Evolutionary conservation across 805 yeast genomes (phyloP), one percentile per base, ranked within the genome.

Genomic region (Candida lessepsii): DNA sequence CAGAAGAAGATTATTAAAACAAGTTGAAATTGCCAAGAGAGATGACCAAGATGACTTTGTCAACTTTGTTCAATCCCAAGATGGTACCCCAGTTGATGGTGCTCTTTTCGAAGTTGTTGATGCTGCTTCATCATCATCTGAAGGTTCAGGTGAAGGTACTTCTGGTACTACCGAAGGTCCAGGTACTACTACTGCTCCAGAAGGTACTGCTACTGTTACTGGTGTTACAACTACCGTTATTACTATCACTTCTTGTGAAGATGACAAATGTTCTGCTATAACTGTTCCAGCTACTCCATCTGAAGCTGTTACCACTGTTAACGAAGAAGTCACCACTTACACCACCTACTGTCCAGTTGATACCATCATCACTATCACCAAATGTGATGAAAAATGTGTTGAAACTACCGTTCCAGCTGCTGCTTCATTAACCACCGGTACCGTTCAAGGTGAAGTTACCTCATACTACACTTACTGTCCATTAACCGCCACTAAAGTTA

Each of bases 401-500:
- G 52, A 48, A 14, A 51, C 60, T 14, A 47, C 57, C 11, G 60
- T 61, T 19, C 55, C 67, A 41, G 62, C 59, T 42, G 56, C 62
- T 42, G 51, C 56, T 43, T 50, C 53, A 25, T 52, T 52, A 31
- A 50, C 55, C 24, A 57, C 67, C 33, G 53, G 48, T 39, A 51
- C 63, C 36, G 51, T 59, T 29, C 41, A 45, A 8, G 54, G 55
- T 41, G 47, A 42, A 31, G 48, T 50, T 29, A 59, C 57, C 38
- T 39, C 54, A 33, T 73, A 63, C 60, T 60, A 69, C 49, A 64
- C 64, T 29, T 44, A 58, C 60, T 63, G 68, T 46, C 71, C 71
- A 44, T 35, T 23, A 31, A 35, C 38, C 27, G 15, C 49, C 19
- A 47, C 19, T 8, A 32, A 45, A 29, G 35, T 27, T 29, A 54